Base-by-base conservation (phyloP, 345 rosid genomes). In the Carallia pectinifolia region DNA sequence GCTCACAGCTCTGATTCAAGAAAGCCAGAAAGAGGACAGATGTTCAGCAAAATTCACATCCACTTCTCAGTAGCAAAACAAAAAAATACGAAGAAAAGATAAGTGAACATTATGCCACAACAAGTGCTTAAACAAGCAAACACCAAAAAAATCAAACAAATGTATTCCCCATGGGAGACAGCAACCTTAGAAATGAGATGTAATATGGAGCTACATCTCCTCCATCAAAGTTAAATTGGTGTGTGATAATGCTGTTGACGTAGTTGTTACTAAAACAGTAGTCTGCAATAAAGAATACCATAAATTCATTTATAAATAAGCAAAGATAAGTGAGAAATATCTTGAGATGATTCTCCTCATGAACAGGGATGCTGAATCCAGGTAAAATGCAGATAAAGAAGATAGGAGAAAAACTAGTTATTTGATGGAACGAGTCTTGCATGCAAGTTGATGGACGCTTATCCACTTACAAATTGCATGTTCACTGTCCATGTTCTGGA, bases 241-340 rank as follows among this genome's bases (percentile, higher is more conserved):
- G 88, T 34, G 76, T 62, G 65, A 89, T 84, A 64, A 89, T 87
- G 81, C 56, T 84, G 81, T 87, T 85, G 74, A 89, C 76, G 73
- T 79, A 82, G 82, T 68, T 88, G 77, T 89, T 89, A 85, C 91
- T 89, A 52, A 87, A 82, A 81, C 91, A 89, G 55, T 89, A 89
- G 69, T 86, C 88, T 87, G 89, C 81, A 79, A 31, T 53, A 70
- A 16, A 73, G 17, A 73, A 66, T 56, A 19, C 58, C 17, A 73
- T 17, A 16, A 48, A 54, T 66, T 15, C 17, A 58, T 58, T 8
- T 65, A 69, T 54, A 72, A 65, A 33, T 15, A 16, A 17, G 23
- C 69, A 27, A 67, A 9, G 31, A 68, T 39, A 23, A 44, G 6
- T 8, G 19, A 30, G 59, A 9, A 5, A 58, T 27, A 29, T 40